Base-by-base conservation (phyloP, 2,329 filamentous ascomycete genomes). In the Sarocladium oryzae region DNA sequence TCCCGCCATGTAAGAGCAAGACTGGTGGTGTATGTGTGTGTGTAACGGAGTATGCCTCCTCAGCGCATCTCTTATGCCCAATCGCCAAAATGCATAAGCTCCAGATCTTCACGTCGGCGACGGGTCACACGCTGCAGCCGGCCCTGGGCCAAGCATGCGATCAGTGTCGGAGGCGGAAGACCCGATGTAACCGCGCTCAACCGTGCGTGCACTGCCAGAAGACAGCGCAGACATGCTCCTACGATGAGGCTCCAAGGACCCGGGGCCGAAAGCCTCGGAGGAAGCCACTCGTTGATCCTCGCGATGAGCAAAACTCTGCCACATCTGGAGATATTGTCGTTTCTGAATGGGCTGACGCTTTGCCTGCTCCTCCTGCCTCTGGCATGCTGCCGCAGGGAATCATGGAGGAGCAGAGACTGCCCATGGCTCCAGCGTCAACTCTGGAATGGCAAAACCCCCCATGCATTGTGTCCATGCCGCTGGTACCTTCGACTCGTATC, bases 91-190 rank as follows among this genome's bases (percentile, higher is more conserved):
- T 52, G 51, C 45, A 43, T 4, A 40, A 26, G 15, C n/a, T 45
- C 9, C 51, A 52, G 30, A 23, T 36, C 20, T 45, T 53, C 23
- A 45, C 46, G 7, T 51, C 40, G 13, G 18, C 45, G 35, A 16
- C 9, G 28, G 51, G 30, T 9, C 10, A 24, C 9, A 49, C 38
- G 52, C 30, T 50, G n/a, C 49, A 45, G 10, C 24, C 28, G 21
- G 52, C 43, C 4, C 33, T 45, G 41, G 40, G 43, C 16, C 37
- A 45, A 28, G 52, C 52, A 3, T 54, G 52, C 49, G 52, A 54
- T 23, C 49, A 46, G 21, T 54, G 52, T 21, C 40, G 52, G 26
- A 45, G 28, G 20, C 32, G 52, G 11, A 54, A 52, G 43, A 35
- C 35, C 3, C 26, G 43, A 4, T 54, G 52, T 20, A 45, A 54